A percentile compares a stretch with the other conserved stretches of the same genome.
phyloP scores from a whole-genome alignment of 768 basidiomycete species.

The Suillus alpinus region DNA sequence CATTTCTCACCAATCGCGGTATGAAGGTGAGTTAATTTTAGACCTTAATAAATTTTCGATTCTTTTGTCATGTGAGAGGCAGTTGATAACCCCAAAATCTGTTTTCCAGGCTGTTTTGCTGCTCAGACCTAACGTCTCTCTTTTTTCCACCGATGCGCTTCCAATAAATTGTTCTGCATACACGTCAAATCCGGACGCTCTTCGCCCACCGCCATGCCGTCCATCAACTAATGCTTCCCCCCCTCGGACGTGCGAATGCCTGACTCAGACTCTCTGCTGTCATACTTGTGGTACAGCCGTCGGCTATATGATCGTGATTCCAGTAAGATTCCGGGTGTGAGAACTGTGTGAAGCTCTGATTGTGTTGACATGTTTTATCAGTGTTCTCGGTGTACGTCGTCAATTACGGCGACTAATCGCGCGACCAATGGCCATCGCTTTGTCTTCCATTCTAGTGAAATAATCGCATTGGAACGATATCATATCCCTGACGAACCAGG shows the following conservation, averaged over 20 bases:
- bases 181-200: slow-evolving; percentile 43
- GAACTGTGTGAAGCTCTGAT: slow-evolving; percentile 9
- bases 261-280: slow-evolving; percentile 80
- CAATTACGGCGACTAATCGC: slow-evolving; percentile 62
- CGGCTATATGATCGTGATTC: slow-evolving; percentile 80
- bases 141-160: slow-evolving; percentile 80
- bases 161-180: slow-evolving; percentile 76
- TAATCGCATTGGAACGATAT: slow-evolving; percentile 58
- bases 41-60: slow-evolving; percentile 1
- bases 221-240: slow-evolving; percentile 30
- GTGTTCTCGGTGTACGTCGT: slow-evolving; percentile 74
- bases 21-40: slow-evolving; percentile 61
- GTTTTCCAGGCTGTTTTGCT: slow-evolving; percentile 71
- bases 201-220: slow-evolving; percentile 38
- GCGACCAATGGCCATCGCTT: slow-evolving; percentile 84
- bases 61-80: slow-evolving; percentile 2
- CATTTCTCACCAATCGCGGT: slow-evolving; percentile 78
- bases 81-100: slow-evolving; percentile 3
- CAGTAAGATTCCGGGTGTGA: slow-evolving; percentile 33
- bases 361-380: slow-evolving; percentile 20
- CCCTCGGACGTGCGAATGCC: slow-evolving; percentile 74
- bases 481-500: slow-evolving; percentile 65
- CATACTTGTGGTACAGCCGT: slow-evolving; percentile 72
- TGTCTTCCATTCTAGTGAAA: slow-evolving; percentile 78
- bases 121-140: slow-evolving; percentile 73